Conservation (phyloP, 768 basidiomycete species). For the Trametes coccinea region DNA sequence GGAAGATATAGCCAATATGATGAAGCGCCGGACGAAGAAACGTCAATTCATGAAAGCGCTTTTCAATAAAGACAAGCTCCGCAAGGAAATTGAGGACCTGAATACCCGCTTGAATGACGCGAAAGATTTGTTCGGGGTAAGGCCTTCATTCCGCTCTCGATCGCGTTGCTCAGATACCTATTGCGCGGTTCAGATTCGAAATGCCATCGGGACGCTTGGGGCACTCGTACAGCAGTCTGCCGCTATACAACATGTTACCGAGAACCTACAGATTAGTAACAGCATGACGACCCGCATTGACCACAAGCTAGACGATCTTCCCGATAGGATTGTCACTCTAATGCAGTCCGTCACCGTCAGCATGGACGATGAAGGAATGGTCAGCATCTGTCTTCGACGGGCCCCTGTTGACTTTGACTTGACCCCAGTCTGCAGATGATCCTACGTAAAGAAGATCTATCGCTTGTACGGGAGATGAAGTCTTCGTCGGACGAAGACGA, state of each 20-base stretch:
- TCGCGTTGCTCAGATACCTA: background rate
- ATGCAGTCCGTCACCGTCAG: background rate
- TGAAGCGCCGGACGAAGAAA: conserved; percentile 3
- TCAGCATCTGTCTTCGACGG: background rate
- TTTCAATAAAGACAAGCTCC: background rate
- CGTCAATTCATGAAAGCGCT: background rate
- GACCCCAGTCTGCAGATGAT: background rate
- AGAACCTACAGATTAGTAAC: background rate
- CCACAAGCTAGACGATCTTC: background rate
- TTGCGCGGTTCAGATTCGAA: background rate
- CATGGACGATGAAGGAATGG: background rate
- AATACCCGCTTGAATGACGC: background rate
- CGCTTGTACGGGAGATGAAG: background rate
- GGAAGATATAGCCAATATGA: background rate
- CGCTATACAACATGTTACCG: background rate
- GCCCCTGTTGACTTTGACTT: background rate
- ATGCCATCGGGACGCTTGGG: background rate
- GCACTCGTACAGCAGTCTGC: background rate
- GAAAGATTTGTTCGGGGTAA: background rate
- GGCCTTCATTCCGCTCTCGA: background rate
- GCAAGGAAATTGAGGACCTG: background rate
- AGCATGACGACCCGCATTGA: background rate
- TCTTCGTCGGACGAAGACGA: background rate
- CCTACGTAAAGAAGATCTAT: background rate
- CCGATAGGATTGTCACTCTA: background rate